Evolutionary conservation across 257 asterid species (phyloP).

Genomic region (Vinca minor): DNA sequence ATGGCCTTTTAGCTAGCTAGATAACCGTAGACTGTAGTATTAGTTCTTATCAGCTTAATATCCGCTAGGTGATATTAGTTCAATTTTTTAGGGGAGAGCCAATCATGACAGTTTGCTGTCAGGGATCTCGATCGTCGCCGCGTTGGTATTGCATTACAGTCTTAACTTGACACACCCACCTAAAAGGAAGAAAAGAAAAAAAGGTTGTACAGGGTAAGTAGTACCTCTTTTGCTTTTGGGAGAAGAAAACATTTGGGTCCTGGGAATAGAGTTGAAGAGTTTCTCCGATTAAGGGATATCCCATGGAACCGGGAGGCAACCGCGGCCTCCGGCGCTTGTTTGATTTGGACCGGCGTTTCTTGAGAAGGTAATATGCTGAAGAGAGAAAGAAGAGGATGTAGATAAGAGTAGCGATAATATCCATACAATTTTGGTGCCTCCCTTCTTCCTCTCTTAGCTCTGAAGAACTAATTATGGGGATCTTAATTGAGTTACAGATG

Average conservation of each 20-base stretch:
- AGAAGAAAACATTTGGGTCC: constrained; percentile 56
- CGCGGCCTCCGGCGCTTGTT: constrained; percentile 17
- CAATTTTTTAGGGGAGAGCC: no score
- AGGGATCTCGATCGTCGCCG: no score
- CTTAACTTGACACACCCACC: no score
- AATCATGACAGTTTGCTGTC: no score
- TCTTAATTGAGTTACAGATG: neutral
- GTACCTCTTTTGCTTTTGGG: constrained; percentile 48
- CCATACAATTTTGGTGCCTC: constrained; percentile 13
- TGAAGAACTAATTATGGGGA: no score
- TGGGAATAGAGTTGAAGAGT: constrained; percentile 69
- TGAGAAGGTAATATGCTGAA: constrained; percentile 32
- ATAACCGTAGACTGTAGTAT: no score
- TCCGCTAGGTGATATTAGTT: no score
- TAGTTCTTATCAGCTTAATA: no score
- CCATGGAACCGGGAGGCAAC: constrained; percentile 81
- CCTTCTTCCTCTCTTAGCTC: constrained; percentile 1
- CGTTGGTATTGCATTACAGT: no score
- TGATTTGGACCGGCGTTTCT: constrained; percentile 13
- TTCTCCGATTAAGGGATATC: constrained; percentile 69
- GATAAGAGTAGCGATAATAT: constrained; percentile 12
- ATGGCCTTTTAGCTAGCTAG: no score
- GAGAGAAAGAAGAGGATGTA: constrained; percentile 43
- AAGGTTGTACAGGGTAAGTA: constrained; percentile 13
- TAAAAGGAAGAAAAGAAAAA: no score